Base-by-base conservation (phyloP, 2,329 filamentous ascomycete genomes). In the Calonectria pseudoturangicola region DNA sequence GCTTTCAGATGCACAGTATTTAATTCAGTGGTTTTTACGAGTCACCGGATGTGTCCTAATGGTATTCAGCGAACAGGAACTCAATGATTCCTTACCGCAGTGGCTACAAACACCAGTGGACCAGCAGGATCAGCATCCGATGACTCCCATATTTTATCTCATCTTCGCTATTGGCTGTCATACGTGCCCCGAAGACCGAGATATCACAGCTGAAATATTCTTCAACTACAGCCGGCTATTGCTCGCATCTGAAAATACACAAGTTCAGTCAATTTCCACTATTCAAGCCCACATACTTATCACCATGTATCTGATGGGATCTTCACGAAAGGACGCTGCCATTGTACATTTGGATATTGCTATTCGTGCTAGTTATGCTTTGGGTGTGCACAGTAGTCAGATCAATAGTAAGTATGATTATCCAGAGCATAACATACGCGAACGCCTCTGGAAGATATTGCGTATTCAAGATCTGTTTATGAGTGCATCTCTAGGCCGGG, bases 401-500 rank as follows among this genome's bases (percentile, higher is more conserved):
- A 28, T 18, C 1, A 50, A 50, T 9, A 21, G 21, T 4, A 21
- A 16, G 8, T 50, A 8, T 15, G 48, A 4, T 13, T 8, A 7
- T 50, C 28, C 48, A 3, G 48, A 50, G 25, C 28, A 27, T 8
- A 28, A 2, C 13, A 50, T 50, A 15, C 48, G 48, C 16, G 48
- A 50, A 50, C 48, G 48, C 48, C 48, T 50, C 25, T 50, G 48
- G 48, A 50, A 50, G 48, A 27, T 50, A 8, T 25, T 50, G 2
- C 48, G 48, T 8, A 27, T 50, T 13, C 48, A 50, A 13, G 48
- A 50, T 15, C 48, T 50, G 6, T 50, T 50, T 27, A 27, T 50
- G 3, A 50, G 48, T 13, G 48, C 48, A 50, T 50, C 48, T 21
- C 25, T 50, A 15, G 48, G 48, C 13, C 48, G 21, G 2, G 21